Evolutionary conservation across 306 rosid species (phyloP).

Genomic region (Luffa acutangula): DNA sequence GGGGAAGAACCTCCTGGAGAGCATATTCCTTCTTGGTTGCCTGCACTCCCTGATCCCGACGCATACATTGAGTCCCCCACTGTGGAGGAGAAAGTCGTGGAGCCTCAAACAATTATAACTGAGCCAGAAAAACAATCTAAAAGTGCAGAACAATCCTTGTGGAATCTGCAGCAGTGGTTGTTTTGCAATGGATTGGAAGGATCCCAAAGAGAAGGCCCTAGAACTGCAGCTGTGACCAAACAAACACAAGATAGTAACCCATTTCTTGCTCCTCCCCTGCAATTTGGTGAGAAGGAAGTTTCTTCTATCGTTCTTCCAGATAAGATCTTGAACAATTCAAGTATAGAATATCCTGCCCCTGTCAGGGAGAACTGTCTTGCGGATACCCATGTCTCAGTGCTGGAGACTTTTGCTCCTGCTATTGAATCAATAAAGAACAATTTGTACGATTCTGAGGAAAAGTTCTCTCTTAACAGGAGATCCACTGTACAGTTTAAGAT

Average conservation of each 20-base stretch:
- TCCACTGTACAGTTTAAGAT: conserved; percentile 61
- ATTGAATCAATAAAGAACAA: conserved; percentile 56
- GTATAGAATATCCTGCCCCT: conserved; percentile 23
- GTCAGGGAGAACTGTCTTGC: conserved; percentile 23
- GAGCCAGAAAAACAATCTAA: conserved; percentile 40
- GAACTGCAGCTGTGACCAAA: conserved; percentile 37
- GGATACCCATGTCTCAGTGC: conserved; percentile 39
- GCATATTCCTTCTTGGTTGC: conserved; percentile 84
- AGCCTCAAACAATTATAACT: conserved; percentile 20
- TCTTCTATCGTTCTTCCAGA: conserved; percentile 46
- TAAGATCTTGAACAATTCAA: conserved; percentile 30
- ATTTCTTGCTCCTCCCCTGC: conserved; percentile 59
- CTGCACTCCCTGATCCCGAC: conserved; percentile 60
- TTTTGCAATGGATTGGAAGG: conserved; percentile 37
- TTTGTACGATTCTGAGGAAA: conserved; percentile 28
- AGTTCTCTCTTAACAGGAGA: conserved; percentile 28
- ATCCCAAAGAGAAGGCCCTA: conserved; percentile 23
- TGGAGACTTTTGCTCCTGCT: conserved; percentile 71
- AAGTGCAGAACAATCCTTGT: conserved; percentile 26
- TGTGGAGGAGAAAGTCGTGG: conserved; percentile 25
- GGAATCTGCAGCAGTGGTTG: conserved; percentile 44
- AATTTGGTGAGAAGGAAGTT: conserved; percentile 62
- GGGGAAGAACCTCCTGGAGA: conserved; percentile 54
- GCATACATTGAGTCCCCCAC: conserved; percentile 20
- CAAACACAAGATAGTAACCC: conserved; percentile 51